Base-by-base conservation (phyloP, 768 basidiomycete genomes). In the Pulveroboletus frians region DNA sequence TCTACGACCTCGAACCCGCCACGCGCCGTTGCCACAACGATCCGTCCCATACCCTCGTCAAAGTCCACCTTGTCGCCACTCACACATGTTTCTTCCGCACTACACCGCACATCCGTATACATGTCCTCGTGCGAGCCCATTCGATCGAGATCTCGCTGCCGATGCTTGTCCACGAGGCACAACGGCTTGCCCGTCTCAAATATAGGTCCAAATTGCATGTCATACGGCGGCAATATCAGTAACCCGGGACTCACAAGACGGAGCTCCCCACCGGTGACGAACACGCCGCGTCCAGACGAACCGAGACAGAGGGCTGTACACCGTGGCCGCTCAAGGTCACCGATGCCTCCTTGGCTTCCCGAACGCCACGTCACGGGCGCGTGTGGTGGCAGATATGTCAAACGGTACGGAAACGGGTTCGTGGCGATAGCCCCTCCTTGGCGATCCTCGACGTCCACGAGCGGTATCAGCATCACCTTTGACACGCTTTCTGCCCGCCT, bases 31-130 rank as follows among this genome's bases (percentile, higher is more conserved):
- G 58, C 58, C 40, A 66, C 61, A 30, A 66, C 66, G 14, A 68
- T 50, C 17, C 66, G 61, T 20, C 66, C 66, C 54, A 64, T 65
- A 3, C 64, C 61, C 43, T 65, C 64, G 17, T 65, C 64, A 29
- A 65, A 65, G 37, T 66, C 64, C 39, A 68, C 56, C 41, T 39
- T 55, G 44, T 66, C 61, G 9, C 49, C 54, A 17, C 37, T 30
- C 26, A 7, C 11, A 1, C 23, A 11, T 5, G 23, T 40, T 47
- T 43, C 26, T 9, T 37, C 36, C 8, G 4, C 30, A 21, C 20
- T 39, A 34, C 26, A 47, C 18, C 46, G 20, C 30, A 32, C 41
- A 9, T 21, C 4, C 23, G 7, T 35, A 15, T 53, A 31, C 32
- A 9, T 13, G 5, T 32, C 21, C 39, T 17, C 31, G 5, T 29